These are phyloP conservation scores for Alopecurus myosuroides DNA, from an alignment of 176 grass and related monocot species.

Conservation along the genomic window DNA sequence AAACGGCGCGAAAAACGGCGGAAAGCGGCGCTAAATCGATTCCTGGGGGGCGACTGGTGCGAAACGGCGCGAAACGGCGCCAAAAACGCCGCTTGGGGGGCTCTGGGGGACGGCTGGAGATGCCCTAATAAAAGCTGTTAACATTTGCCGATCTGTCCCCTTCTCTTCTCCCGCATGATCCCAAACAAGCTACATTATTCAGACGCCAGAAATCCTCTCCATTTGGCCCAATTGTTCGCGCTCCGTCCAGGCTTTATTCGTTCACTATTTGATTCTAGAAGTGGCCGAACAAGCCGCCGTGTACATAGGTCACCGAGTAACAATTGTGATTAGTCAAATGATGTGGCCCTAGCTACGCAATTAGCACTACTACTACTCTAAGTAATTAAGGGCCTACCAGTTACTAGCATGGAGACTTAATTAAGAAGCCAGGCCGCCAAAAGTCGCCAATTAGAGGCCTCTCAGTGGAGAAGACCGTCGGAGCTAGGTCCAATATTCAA, in stretches of 20 bases:
- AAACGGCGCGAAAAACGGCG: no score
- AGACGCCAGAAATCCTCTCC: background rate
- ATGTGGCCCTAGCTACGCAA: constrained; percentile 14
- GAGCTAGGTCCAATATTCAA: background rate
- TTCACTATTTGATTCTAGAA: background rate
- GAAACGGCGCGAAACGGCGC: no score
- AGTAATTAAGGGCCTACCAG: background rate
- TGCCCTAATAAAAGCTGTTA: background rate
- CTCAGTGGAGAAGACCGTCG: background rate
- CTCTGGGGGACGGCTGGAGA: no score
- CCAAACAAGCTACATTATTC: background rate
- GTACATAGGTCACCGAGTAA: no score
- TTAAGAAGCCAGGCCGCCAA: background rate
- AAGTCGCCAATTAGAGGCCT: background rate
- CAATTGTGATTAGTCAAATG: constrained; percentile 49
- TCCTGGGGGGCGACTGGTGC: no score
- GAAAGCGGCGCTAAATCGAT: no score
- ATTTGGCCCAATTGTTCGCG: constrained; percentile 7
- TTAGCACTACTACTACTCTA: background rate
- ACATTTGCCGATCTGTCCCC: background rate
- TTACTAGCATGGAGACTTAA: background rate
- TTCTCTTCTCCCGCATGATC: background rate
- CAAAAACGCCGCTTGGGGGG: no score
- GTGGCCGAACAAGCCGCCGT: background rate
- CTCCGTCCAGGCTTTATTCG: background rate